Conservation (phyloP, 495 filamentous ascomycete genomes). For the Xylaria nigripes region DNA sequence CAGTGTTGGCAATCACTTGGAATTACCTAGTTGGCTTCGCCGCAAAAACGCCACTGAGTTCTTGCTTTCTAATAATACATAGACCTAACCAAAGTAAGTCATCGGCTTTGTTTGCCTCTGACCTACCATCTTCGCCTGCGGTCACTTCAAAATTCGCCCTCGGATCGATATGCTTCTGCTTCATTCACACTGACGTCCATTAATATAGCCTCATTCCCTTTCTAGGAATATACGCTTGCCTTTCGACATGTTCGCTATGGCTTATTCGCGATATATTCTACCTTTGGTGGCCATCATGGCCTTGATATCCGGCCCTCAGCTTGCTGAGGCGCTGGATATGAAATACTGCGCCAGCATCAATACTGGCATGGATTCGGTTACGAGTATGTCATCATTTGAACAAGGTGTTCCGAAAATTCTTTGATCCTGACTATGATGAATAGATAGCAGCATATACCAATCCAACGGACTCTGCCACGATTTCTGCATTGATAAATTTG, state of each 20-base stretch:
- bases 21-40: neutral
- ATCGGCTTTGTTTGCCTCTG: neutral
- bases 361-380: constrained; percentile 28
- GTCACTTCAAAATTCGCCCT: neutral
- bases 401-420: neutral
- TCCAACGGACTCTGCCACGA: constrained; percentile 37
- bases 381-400: constrained; percentile 21
- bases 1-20: neutral
- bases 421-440: constrained; percentile 2
- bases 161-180: neutral
- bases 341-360: constrained; percentile 36
- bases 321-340: constrained; percentile 23
- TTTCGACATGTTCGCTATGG: constrained; percentile 12
- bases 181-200: neutral
- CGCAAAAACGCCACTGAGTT: neutral
- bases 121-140: neutral
- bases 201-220: neutral
- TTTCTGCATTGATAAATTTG: constrained; percentile 28
- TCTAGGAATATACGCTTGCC: neutral
- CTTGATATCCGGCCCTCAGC: constrained; percentile 2
- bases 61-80: neutral
- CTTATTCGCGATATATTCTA: constrained; percentile 7
- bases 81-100: neutral
- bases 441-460: constrained; percentile 36
- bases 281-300: constrained; percentile 9